phyloP scores from a whole-genome alignment of 2,329 filamentous ascomycete species.

The Aureobasidium sp. region DNA sequence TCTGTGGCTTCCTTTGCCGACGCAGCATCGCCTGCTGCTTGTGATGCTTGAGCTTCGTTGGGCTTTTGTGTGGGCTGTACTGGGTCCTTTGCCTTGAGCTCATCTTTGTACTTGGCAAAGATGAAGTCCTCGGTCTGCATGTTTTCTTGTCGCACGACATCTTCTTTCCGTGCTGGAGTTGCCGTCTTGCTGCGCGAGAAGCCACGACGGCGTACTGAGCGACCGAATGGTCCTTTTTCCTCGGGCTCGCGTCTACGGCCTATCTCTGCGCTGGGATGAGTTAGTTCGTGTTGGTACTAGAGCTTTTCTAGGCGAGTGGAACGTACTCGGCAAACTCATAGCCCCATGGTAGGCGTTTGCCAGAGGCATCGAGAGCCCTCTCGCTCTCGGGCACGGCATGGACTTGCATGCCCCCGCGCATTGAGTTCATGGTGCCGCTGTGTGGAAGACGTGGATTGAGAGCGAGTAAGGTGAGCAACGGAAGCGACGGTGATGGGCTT shows the following conservation, averaged over 20 bases:
- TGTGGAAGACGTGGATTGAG: neutral
- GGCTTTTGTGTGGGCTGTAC: conserved; percentile 14
- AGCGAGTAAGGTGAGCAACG: neutral
- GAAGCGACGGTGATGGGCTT: neutral
- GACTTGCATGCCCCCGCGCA: conserved; percentile 50
- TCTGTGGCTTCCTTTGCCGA: conserved; percentile 58
- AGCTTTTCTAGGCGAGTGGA: neutral
- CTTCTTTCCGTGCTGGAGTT: conserved; percentile 52
- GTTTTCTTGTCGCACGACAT: conserved; percentile 41
- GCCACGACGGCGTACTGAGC: conserved; percentile 36
- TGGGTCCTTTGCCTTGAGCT: conserved; percentile 20
- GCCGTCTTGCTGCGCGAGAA: conserved; percentile 46
- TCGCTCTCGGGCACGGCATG: conserved; percentile 59
- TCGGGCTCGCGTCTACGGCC: conserved; percentile 41
- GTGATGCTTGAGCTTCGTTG: conserved; percentile 21
- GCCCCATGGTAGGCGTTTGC: conserved; percentile 56
- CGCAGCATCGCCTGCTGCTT: conserved; percentile 27
- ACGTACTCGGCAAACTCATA: conserved; percentile 56
- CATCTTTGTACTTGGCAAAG: conserved; percentile 31
- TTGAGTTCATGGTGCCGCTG: conserved; percentile 14
- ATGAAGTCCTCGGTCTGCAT: conserved; percentile 41
- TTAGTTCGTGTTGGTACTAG: neutral
- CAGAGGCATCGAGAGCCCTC: conserved; percentile 52
- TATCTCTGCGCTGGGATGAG: conserved; percentile 13
- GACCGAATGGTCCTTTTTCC: conserved; percentile 58